A percentile compares a stretch with the other conserved stretches of the same genome.
phyloP scores from a whole-genome alignment of 2,329 filamentous ascomycete species.

The Aspergillus ochraceus region DNA sequence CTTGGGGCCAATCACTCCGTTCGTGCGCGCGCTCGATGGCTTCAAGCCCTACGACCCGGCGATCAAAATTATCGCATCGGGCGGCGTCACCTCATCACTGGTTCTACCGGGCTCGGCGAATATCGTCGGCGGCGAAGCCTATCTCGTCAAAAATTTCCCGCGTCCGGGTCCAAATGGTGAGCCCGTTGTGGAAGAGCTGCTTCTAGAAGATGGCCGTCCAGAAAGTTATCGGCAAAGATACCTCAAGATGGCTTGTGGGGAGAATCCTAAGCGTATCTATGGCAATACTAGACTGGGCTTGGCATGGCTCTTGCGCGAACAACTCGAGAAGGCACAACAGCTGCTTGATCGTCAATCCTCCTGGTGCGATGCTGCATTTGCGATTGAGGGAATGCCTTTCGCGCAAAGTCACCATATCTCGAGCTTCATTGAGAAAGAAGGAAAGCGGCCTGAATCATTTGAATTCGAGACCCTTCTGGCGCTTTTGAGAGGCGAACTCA shows the following conservation, averaged over 20 bases:
- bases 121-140: conserved; percentile 72
- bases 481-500: background rate
- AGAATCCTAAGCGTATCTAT: conserved; percentile 66
- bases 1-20: conserved; percentile 58
- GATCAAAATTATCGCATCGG: conserved; percentile 68
- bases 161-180: conserved; percentile 43
- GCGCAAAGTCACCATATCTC: background rate
- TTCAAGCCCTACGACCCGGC: conserved; percentile 65
- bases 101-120: conserved; percentile 69
- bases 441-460: background rate
- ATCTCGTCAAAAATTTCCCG: conserved; percentile 68
- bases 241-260: conserved; percentile 76
- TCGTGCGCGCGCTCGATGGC: conserved; percentile 65
- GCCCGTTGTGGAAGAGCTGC: conserved; percentile 58
- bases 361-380: background rate
- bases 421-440: background rate
- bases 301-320: conserved; percentile 68
- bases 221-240: conserved; percentile 63
- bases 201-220: conserved; percentile 61
- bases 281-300: conserved; percentile 66
- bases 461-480: background rate
- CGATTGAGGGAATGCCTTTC: background rate
- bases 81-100: conserved; percentile 69
- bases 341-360: background rate
- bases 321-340: conserved; percentile 53